Evolutionary conservation across 2,329 filamentous ascomycete genomes (phyloP).

Genomic region (Teratosphaeria destructans): DNA sequence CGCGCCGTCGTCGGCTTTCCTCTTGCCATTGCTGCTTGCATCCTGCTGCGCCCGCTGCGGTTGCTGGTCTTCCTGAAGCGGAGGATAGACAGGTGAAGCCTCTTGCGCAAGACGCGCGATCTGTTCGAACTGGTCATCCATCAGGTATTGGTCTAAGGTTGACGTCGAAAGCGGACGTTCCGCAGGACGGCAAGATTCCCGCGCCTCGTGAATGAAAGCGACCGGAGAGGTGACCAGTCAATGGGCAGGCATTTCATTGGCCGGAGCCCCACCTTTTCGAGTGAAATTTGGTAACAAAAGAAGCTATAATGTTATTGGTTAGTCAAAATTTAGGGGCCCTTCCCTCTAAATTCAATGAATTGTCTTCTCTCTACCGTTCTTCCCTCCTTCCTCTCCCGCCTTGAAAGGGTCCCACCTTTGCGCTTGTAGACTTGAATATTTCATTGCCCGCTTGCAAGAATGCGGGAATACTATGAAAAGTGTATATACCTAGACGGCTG

Average conservation of each 20-base stretch:
- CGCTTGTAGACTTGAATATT: no score
- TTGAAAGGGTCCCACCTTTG: no score
- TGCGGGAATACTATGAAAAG: no score
- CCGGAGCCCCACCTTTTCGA: no score
- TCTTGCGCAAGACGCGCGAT: not conserved
- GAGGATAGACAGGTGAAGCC: not conserved
- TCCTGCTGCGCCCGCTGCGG: not conserved
- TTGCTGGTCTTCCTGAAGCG: not conserved
- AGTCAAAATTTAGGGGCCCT: no score
- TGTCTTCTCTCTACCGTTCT: no score
- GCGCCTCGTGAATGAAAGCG: not conserved
- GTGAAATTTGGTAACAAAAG: no score
- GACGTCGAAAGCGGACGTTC: not conserved
- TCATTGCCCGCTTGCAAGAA: no score
- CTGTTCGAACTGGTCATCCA: constrained; percentile 1
- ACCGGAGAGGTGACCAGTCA: not conserved
- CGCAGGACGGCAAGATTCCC: not conserved
- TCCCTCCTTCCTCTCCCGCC: no score
- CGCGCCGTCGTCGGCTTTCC: constrained; percentile 1
- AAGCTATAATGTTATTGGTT: no score
- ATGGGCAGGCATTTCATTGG: not conserved
- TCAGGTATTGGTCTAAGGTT: not conserved
- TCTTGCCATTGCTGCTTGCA: not conserved
- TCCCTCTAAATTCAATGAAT: no score
- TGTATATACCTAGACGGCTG: no score